Evolutionary conservation across 1,139 yeast species (phyloP).

Genomic region (Blastobotrys ciferrii): DNA sequence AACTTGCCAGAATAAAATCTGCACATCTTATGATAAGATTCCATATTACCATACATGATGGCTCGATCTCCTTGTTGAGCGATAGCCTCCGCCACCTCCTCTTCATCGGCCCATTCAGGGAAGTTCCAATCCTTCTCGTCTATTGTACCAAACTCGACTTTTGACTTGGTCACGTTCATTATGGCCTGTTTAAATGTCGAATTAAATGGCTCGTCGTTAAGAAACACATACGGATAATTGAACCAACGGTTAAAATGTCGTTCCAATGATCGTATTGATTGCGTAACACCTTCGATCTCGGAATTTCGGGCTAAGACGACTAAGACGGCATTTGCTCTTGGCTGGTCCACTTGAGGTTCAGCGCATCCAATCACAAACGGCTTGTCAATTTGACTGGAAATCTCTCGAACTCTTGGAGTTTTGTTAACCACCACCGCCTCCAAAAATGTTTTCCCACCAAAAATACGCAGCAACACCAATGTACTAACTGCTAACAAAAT

Average conservation of each 20-base stretch:
- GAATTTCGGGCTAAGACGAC: constrained; percentile 66
- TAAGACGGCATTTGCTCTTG: constrained; percentile 71
- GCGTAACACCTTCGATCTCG: constrained; percentile 50
- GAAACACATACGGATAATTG: constrained; percentile 76
- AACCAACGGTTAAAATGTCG: constrained; percentile 63
- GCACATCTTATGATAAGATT: constrained; percentile 77
- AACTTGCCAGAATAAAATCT: constrained; percentile 66
- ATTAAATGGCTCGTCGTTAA: constrained; percentile 68
- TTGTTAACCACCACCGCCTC: background rate
- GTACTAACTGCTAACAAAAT: constrained; percentile 11
- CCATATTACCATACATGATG: constrained; percentile 60
- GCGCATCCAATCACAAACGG: constrained; percentile 38
- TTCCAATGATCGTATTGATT: constrained; percentile 60
- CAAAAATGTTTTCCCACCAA: constrained; percentile 8
- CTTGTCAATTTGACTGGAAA: constrained; percentile 25
- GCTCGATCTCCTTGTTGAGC: constrained; percentile 44
- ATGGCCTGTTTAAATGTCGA: constrained; percentile 52
- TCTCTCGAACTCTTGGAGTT: constrained; percentile 8
- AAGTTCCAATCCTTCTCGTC: constrained; percentile 57
- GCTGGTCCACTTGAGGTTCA: constrained; percentile 35
- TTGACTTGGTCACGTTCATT: constrained; percentile 46
- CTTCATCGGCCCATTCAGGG: constrained; percentile 55
- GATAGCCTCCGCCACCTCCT: constrained; percentile 41
- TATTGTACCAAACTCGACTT: constrained; percentile 57
- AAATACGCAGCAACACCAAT: constrained; percentile 5